phyloP scores from a whole-genome alignment of 1,139 yeast genomes.

The Candida glucosophila region DNA sequence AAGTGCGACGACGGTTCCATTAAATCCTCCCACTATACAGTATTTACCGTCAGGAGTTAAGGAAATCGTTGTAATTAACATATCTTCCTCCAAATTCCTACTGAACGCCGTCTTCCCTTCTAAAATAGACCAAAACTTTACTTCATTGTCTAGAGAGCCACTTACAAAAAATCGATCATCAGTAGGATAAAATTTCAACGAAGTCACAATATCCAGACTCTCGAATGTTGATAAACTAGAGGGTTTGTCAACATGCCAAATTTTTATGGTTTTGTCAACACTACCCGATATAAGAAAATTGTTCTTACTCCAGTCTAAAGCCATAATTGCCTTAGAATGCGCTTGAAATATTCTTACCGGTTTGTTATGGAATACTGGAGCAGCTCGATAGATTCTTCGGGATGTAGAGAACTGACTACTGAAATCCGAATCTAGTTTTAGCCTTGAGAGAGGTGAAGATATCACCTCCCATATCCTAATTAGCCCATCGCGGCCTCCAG shows the following conservation, averaged over 20 bases:
- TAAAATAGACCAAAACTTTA: slow-evolving; percentile 79
- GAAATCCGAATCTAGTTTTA: slow-evolving; percentile 22
- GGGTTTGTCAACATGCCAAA: slow-evolving; percentile 76
- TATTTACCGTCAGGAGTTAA: slow-evolving; percentile 64
- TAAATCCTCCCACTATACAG: slow-evolving; percentile 73
- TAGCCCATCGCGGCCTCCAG: slow-evolving; percentile 69
- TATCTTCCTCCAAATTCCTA: slow-evolving; percentile 40
- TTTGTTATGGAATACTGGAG: slow-evolving; percentile 72
- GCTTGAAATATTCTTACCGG: slow-evolving; percentile 60
- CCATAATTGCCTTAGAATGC: slow-evolving; percentile 62
- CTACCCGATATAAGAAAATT: slow-evolving; percentile 74
- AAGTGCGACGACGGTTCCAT: slow-evolving; percentile 58
- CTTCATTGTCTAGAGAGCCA: slow-evolving; percentile 71
- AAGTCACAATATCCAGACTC: slow-evolving; percentile 78
- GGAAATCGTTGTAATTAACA: slow-evolving; percentile 60
- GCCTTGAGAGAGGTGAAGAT: slow-evolving; percentile 55
- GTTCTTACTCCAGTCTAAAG: slow-evolving; percentile 84
- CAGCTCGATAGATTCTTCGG: slow-evolving; percentile 30
- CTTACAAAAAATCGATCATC: slow-evolving; percentile 86
- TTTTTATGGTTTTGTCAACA: slow-evolving; percentile 73
- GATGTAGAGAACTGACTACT: slow-evolving; percentile 7
- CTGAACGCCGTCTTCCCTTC: slow-evolving; percentile 38
- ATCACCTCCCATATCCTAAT: slow-evolving; percentile 77
- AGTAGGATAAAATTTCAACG: slow-evolving; percentile 72
- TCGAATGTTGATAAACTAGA: slow-evolving; percentile 56